Evolutionary conservation across 2,329 filamentous ascomycete species (phyloP), one percentile per base, ranked within the genome.

Genomic region (Esteya vermicola): DNA sequence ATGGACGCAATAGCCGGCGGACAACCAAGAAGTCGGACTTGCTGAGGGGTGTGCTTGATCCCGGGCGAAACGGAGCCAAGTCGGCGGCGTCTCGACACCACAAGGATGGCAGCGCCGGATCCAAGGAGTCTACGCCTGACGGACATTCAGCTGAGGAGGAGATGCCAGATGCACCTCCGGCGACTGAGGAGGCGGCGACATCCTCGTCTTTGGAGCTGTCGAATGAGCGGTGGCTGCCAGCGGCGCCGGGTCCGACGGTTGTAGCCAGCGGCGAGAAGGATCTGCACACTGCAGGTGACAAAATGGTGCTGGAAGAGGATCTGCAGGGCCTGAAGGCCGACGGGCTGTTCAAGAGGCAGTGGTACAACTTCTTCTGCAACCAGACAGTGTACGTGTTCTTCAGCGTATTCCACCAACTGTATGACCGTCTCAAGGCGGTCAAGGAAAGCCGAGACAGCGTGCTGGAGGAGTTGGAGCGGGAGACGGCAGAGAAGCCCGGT

Each of bases 331-430:
- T 72, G 51, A 89, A 71, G 66, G 81, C 62, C 45, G 85, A 94
- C 45, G 82, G 86, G 38, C 78, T 83, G 43, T 93, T 91, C 60
- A 70, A 72, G 49, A 82, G 88, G 35, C 77, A 78, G 10, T 78
- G 75, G 60, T 93, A 85, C 64, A 89, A 89, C 55, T 76, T 96
- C 55, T 98, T 93, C 63, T 81, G 80, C 56, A 96, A 95, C 57
- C 75, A 85, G 51, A 85, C 81, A 4, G 80, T 98, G 44, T 94
- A 86, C 55, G 88, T 91, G 59, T 96, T 98, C 68, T 82, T 98
- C 64, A 84, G 81, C 50, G 79, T 94, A 45, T 91, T 98, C 57
- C 78, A 94, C 54, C 82, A 81, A n/a, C 66, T 98, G 6, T 96
- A 94, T 60, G 75, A 78, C 52, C 78, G 91, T 31, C 69, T 98